phyloP scores from a whole-genome alignment of 176 grass and related monocot species.

The Alloteropsis semialata region DNA sequence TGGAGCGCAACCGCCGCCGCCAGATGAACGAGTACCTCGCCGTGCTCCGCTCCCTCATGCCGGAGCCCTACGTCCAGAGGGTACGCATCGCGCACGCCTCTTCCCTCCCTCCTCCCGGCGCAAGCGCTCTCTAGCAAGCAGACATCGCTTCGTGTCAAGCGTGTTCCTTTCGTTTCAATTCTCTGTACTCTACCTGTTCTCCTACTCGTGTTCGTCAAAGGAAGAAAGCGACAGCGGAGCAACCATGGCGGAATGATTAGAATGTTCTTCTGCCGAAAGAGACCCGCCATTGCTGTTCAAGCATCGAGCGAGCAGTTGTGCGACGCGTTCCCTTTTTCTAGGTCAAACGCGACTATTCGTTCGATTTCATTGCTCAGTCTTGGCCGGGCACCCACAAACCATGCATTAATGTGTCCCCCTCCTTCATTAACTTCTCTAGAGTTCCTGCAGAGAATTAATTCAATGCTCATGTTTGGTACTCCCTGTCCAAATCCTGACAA shows the following conservation, averaged over 20 bases:
- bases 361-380: background rate
- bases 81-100: slow-evolving; percentile 26
- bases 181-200: background rate
- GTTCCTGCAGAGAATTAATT: background rate
- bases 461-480: background rate
- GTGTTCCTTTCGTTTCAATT: background rate
- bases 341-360: background rate
- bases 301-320: background rate
- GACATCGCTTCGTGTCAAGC: slow-evolving; percentile 18
- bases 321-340: background rate
- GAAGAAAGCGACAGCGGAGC: slow-evolving; percentile 40
- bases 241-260: background rate
- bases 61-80: slow-evolving; percentile 76
- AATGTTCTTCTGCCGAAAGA: slow-evolving; percentile 29
- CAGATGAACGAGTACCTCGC: slow-evolving; percentile 98
- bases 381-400: slow-evolving; percentile 16
- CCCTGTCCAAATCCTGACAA: background rate
- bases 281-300: slow-evolving; percentile 10
- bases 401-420: slow-evolving; percentile 45
- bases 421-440: background rate
- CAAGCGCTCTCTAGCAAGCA: slow-evolving; percentile 7
- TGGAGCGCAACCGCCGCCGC: slow-evolving; percentile 92
- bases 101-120: background rate
- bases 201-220: slow-evolving; percentile 9
- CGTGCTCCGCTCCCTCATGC: slow-evolving; percentile 84